These are phyloP conservation scores for Phialophora verrucosa DNA, from an alignment of 2,329 filamentous ascomycete species.

Conservation along the genomic window DNA sequence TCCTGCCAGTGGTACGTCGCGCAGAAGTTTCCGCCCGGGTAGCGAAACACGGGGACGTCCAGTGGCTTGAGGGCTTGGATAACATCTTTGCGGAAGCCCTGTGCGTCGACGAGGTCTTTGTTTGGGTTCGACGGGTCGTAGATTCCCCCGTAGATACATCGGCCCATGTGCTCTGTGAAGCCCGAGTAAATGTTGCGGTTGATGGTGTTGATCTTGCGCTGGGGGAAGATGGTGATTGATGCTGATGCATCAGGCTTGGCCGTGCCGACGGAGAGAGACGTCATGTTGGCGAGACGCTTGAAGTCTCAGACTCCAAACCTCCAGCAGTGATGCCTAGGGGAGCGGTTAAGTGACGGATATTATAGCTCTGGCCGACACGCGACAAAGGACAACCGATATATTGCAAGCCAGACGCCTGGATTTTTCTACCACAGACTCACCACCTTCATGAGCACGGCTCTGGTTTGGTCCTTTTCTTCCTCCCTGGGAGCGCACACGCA, in stretches of 20 bases:
- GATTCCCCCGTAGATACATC: conserved; percentile 85
- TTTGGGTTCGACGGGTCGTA: conserved; percentile 74
- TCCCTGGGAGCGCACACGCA: background rate
- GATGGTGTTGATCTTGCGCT: conserved; percentile 72
- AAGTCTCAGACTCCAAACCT: no score
- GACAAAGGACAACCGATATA: background rate
- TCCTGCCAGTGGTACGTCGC: conserved; percentile 88
- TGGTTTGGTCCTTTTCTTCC: background rate
- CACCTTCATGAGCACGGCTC: background rate
- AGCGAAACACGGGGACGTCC: conserved; percentile 70
- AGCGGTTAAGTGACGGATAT: background rate
- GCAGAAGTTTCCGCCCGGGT: conserved; percentile 83
- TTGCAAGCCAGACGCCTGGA: no score
- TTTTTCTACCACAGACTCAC: background rate
- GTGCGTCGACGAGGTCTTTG: conserved; percentile 66
- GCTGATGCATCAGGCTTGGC: conserved; percentile 54
- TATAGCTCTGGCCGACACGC: background rate
- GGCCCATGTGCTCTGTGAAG: conserved; percentile 90
- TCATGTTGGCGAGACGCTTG: conserved; percentile 57
- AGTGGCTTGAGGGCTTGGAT: conserved; percentile 75
- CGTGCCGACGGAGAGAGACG: conserved; percentile 70
- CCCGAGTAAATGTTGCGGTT: conserved; percentile 82
- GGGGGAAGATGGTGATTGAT: conserved; percentile 68
- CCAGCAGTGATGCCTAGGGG: background rate
- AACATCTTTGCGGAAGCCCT: conserved; percentile 81